phyloP scores from a whole-genome alignment of 495 filamentous ascomycete species.

The Aspergillus homomorphus region DNA sequence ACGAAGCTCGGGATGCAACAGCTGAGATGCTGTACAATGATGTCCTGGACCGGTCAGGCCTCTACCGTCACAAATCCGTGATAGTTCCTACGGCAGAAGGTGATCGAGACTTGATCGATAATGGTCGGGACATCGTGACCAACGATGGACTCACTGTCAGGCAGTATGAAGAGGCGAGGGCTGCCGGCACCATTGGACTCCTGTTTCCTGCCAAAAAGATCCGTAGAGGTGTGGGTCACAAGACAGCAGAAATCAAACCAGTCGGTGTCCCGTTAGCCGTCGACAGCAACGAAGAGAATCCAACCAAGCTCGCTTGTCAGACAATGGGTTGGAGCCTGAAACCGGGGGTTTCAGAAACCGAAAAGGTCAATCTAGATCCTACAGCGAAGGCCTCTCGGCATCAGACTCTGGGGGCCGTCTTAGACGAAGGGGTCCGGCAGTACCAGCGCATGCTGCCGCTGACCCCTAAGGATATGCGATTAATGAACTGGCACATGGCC shows the following conservation, averaged over 20 bases:
- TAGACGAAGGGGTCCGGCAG: conserved; percentile 84
- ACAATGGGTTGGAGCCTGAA: conserved; percentile 79
- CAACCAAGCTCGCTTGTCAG: conserved; percentile 65
- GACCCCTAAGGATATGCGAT: conserved; percentile 77
- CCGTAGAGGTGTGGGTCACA: conserved; percentile 45
- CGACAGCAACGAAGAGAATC: conserved; percentile 58
- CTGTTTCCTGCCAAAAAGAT: conserved; percentile 41
- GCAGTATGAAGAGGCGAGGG: conserved; percentile 60
- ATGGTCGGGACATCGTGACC: conserved; percentile 70
- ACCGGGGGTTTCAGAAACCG: conserved; percentile 56
- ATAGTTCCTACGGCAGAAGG: conserved; percentile 73
- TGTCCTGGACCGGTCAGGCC: conserved; percentile 83
- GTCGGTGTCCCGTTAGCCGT: conserved; percentile 49
- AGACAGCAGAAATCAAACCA: conserved; percentile 41
- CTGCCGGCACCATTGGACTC: conserved; percentile 40
- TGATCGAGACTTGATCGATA: conserved; percentile 77
- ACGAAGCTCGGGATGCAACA: conserved; percentile 73
- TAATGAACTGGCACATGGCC: conserved; percentile 97
- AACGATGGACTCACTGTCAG: conserved; percentile 70
- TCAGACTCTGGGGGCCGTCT: conserved; percentile 80
- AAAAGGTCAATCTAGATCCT: conserved; percentile 71
- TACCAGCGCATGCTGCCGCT: conserved; percentile 82
- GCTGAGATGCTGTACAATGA: conserved; percentile 92
- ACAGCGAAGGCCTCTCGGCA: conserved; percentile 55
- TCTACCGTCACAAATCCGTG: conserved; percentile 74